phyloP scores from a whole-genome alignment of 2,329 filamentous ascomycete species.

The Pyricularia grisea region DNA sequence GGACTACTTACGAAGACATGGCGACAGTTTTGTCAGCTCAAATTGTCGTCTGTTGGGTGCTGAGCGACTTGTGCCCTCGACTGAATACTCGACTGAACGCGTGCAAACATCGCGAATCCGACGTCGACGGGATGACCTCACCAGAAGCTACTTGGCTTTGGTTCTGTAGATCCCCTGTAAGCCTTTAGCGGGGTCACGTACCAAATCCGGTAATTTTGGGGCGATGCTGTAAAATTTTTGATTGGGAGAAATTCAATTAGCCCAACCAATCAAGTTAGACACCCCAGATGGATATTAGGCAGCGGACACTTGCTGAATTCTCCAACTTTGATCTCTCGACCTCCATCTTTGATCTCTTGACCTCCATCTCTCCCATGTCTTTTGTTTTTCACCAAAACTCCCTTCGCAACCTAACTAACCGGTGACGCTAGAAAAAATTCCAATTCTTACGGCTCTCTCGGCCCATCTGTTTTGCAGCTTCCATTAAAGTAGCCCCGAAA shows the following conservation, averaged over 20 bases:
- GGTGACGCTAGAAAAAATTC: too few relatives aligned
- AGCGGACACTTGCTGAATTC: too few relatives aligned
- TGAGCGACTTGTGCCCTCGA: background rate
- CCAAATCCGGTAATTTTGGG: background rate
- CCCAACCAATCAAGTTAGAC: background rate
- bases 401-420: background rate
- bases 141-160: background rate
- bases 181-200: background rate
- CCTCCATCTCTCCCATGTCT: background rate
- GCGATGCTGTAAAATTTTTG: background rate
- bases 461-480: too few relatives aligned
- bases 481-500: too few relatives aligned
- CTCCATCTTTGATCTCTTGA: too few relatives aligned
- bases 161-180: background rate
- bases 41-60: background rate
- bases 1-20: background rate
- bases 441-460: too few relatives aligned
- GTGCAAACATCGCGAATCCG: background rate
- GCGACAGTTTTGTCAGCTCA: background rate
- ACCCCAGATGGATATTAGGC: background rate
- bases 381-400: background rate
- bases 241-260: background rate
- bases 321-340: too few relatives aligned
- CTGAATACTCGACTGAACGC: background rate
- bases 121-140: background rate